Base-by-base conservation (phyloP, 257 asterid genomes). In the Solanum sitiens region DNA sequence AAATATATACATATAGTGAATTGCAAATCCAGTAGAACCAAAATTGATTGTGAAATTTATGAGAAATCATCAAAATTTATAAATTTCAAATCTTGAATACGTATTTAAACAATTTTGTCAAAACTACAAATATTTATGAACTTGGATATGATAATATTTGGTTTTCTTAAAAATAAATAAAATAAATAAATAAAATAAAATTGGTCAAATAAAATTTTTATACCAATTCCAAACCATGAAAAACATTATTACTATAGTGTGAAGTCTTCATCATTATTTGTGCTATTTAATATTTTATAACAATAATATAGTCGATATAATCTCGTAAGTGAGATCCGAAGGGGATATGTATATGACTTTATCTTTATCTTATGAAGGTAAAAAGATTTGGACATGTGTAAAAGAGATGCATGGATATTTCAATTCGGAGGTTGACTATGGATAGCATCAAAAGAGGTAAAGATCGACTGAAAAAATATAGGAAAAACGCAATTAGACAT, bases 401-500 rank as follows among this genome's bases (percentile, higher is more conserved):
- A 9, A 59, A 0, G 6, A 21, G 67, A 21, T 59, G 5, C 25
- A 21, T 4, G 1, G 67, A 21, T 21, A 8, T 8, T 10, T 2
- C 6, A 21, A 0, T 21, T 25, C 5, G 23, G 5, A 59, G 27
- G 67, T 59, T 59, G 27, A 21, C 27, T 21, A 20, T 21, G 12
- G 6, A 59, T 59, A 11, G 1, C 23, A 8, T 59, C 67, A 21
- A 59, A 4, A 59, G 0, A 59, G 27, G 27, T 59, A 59, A 3
- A 59, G n/a, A 3, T 59, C 21, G 5, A 25, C 2, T 20, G 25
- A 59, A 59, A 11, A 20, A 20, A 12, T 59, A 20, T 20, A 20
- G 11, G 0, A 59, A 12, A 59, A 7, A 20, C 11, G 0, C 1
- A 25, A 0, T 59, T 7, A 59, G 11, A 0, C 12, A 8, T 59